Evolutionary conservation across 208 protist species (phyloP), one percentile per base, ranked within the genome.

Genomic region (Trypanosoma mega): DNA sequence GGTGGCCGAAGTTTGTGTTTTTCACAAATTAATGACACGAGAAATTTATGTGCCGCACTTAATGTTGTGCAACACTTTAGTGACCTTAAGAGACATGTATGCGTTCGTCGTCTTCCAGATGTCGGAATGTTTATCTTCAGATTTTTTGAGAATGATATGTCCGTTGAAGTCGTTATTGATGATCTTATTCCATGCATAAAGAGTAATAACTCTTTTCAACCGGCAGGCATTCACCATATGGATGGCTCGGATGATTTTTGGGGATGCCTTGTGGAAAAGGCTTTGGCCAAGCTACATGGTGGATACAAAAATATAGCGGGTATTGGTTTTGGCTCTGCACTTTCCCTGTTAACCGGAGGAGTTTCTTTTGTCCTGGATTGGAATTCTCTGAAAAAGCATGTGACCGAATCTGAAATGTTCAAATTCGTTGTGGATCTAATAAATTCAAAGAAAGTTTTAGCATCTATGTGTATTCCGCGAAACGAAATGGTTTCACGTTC

Each of bases 241-340:
- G 23, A 44, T 20, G 18, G 54, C 46, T 30, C 11, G 31, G 47
- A 48, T 14, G 76, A 86, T 57, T 85, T 80, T 74, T 88, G 83
- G 68, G 78, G 76, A 2, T 59, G 73, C 7, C 39, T 86, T 8
- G 68, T 87, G 12, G 85, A 92, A 68, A 92, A 92, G 45, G 81
- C 76, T 18, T 67, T 88, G 65, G 85, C 80, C 3, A 92, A 92
- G 49, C 39, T 74, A 9, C 63, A 81, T 31, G 80, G 78, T 43
- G 77, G 78, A 6, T 92, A 87, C 47, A 55, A 61, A 26, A 66
- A 76, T 34, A 65, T 86, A 27, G 58, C 72, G 26, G 63, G 68
- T 41, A 27, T 92, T 11, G 74, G 62, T 14, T 76, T 86, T 54
- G 48, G 58, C 33, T 78, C 82, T 59, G 72, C 52, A 3, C 66